Conservation (phyloP, 108 stramenopile species). For the Skeletonema grethae region DNA sequence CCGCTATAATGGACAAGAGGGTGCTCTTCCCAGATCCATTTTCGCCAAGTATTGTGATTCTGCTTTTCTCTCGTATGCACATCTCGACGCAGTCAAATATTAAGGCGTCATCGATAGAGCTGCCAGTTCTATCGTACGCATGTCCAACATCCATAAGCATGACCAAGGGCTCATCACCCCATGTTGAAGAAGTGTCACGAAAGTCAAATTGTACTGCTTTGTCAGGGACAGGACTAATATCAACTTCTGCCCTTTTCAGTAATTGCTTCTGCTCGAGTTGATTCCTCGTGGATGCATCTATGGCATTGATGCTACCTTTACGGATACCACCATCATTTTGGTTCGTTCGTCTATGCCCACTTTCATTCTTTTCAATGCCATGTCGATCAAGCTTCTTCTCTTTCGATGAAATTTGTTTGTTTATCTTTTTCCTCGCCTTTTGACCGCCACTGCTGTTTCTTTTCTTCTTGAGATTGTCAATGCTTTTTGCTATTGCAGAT, state of each 20-base stretch:
- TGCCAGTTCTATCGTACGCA: constrained; percentile 28
- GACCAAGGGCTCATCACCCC: constrained; percentile 74
- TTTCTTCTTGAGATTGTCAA: constrained; percentile 77
- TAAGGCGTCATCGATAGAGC: constrained; percentile 18
- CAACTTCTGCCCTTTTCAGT: constrained; percentile 48
- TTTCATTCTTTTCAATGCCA: constrained; percentile 63
- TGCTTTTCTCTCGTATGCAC: constrained; percentile 66
- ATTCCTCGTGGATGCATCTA: constrained; percentile 56
- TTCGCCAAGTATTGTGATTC: constrained; percentile 75
- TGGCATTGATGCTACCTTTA: constrained; percentile 54
- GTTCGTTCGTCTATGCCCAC: constrained; percentile 58
- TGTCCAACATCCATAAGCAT: constrained; percentile 69
- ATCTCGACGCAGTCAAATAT: constrained; percentile 81
- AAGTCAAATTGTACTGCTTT: constrained; percentile 83
- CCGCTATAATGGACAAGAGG: constrained; percentile 87
- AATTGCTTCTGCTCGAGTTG: constrained; percentile 51
- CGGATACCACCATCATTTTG: constrained; percentile 65
- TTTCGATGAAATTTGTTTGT: constrained; percentile 50
- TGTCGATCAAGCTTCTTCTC: constrained; percentile 76
- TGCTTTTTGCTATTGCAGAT: constrained; percentile 51
- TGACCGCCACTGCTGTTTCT: constrained; percentile 40
- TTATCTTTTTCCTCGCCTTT: constrained; percentile 55
- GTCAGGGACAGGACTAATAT: constrained; percentile 60
- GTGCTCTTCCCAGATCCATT: constrained; percentile 91
- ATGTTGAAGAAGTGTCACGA: constrained; percentile 47